Conservation (phyloP, 139 green algal genomes). For the Auxenochlorella protothecoides region DNA sequence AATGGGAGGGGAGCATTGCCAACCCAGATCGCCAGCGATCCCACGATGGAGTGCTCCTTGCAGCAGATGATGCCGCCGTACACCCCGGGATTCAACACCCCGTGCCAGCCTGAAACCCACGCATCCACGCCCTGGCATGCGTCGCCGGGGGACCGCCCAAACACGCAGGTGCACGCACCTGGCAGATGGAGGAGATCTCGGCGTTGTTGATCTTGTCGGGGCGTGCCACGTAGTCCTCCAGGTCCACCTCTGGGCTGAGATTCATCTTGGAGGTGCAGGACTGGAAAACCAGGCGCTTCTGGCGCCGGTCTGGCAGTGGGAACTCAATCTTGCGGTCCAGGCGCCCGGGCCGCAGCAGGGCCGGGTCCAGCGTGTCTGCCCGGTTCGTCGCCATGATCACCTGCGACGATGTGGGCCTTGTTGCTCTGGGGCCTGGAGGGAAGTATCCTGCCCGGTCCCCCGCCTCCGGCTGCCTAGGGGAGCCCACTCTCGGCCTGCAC, state of each 20-base stretch:
- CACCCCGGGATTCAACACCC: too few species aligned
- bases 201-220: conserved; percentile 97
- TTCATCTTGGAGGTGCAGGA: conserved; percentile 98
- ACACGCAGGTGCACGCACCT: conserved; percentile 43
- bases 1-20: neutral
- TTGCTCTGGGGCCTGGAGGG: too few species aligned
- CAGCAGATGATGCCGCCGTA: neutral
- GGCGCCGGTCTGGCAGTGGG: conserved; percentile 87
- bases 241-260: conserved; percentile 93
- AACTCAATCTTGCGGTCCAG: conserved; percentile 99
- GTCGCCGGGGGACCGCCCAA: neutral
- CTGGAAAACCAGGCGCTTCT: conserved; percentile 99
- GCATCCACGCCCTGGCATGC: too few species aligned
- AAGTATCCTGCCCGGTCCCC: too few species aligned
- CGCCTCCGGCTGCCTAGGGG: too few species aligned
- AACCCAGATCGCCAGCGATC: too few species aligned
- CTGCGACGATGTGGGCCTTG: conserved; percentile 9
- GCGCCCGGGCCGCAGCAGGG: conserved; percentile 88
- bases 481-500: too few species aligned
- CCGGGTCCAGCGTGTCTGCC: conserved; percentile 94
- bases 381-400: conserved; percentile 99
- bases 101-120: too few species aligned
- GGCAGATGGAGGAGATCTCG: conserved; percentile 84
- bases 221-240: conserved; percentile 95
- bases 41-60: too few species aligned